Base-by-base conservation (phyloP, 1,139 yeast species). In the Yamadazyma siamensis region DNA sequence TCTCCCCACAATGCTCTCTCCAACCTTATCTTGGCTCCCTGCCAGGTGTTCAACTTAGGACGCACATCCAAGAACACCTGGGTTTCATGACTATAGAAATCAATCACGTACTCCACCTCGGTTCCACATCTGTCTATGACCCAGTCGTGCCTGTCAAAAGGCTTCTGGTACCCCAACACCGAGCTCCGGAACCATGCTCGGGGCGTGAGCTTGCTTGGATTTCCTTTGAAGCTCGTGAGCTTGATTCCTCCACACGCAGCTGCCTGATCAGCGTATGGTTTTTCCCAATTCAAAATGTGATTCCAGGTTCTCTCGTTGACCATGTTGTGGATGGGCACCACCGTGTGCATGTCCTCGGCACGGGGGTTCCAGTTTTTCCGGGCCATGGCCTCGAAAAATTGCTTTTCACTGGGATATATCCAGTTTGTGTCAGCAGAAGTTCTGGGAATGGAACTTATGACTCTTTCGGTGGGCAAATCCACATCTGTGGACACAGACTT, bases 101-200 rank as follows among this genome's bases (percentile, higher is more conserved):
- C 98, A 50, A 91, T 89, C 26, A 91, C 96, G 48, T 91, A 91
- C 33, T 88, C 96, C 12, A 91, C 73, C 33, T 74, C 72, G 11
- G 65, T 72, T 2, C 97, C 97, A 56, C 96, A 86, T 32, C 97
- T 66, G 49, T 84, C 80, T n/a, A 91, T 72, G 9, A 74, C 65
- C 98, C 98, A 91, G 59, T 91, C 98, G 54, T 91, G 98, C 47
- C 98, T 74, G 59, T 91, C 98, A 60, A 91, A 91, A 0, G 98
- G 98, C 40, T 73, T 74, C 32, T 77, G 77, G 39, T 73, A 69
- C 0, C 96, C 87, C 37, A 80, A 50, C 20, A 84, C 50, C 4
- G 53, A 47, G 43, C 74, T 61, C 44, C 84, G 78, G 47, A 86
- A 64, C 65, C 94, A 75, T 0, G 98, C 98, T 45, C 94, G 69